Conservation (phyloP, 1,284 basidiomycete genomes). For the Puccinia triticina region DNA sequence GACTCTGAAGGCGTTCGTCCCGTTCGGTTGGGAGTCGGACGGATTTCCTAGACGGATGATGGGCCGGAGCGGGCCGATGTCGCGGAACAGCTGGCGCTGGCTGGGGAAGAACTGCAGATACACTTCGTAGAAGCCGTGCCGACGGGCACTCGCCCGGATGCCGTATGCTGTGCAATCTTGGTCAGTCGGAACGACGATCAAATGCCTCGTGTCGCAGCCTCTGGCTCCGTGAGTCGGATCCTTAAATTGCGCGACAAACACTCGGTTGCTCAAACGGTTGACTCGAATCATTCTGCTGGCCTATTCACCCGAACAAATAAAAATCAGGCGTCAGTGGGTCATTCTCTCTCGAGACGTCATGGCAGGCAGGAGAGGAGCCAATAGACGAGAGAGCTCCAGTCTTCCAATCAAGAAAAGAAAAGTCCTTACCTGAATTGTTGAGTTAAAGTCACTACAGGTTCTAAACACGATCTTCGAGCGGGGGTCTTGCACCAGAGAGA, state of each 20-base stretch:
- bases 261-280: not conserved
- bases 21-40: not conserved
- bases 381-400: no score
- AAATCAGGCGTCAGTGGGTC: no score
- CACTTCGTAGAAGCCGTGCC: not conserved
- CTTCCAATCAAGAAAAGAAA: no score
- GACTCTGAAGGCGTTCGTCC: slow-evolving; percentile 4
- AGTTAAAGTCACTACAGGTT: no score
- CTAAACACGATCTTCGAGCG: no score
- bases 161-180: not conserved
- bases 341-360: no score
- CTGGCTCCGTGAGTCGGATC: not conserved
- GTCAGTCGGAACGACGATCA: not conserved
- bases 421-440: no score
- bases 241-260: slow-evolving; percentile 14
- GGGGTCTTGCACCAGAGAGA: no score
- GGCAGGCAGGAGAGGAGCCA: no score
- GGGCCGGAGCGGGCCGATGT: not conserved
- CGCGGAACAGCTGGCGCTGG: not conserved
- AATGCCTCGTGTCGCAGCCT: not conserved
- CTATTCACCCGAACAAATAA: no score
- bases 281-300: not conserved
- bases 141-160: not conserved
- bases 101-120: not conserved
- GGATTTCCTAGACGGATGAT: not conserved